Conservation (phyloP, 495 filamentous ascomycete species). For the Daldinia grandis region DNA sequence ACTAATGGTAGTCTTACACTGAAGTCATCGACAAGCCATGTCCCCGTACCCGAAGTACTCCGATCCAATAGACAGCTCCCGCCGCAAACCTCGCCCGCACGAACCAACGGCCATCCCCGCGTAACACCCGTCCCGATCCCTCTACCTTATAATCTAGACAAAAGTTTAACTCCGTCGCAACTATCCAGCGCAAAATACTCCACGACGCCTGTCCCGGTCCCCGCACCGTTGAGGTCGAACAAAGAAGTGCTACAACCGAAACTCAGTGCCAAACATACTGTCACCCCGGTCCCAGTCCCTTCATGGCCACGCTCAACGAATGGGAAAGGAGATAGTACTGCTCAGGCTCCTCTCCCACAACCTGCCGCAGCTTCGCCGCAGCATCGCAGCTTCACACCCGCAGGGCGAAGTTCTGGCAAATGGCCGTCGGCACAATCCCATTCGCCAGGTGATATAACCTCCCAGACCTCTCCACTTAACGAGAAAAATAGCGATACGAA, state of each 20-base stretch:
- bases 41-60: conserved; percentile 28
- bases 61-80: conserved; percentile 26
- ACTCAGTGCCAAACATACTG: conserved; percentile 3
- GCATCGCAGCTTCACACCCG: conserved; percentile 36
- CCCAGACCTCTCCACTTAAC: neutral
- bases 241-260: conserved; percentile 13
- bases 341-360: conserved; percentile 7
- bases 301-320: conserved; percentile 5
- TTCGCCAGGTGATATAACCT: neutral
- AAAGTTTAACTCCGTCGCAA: neutral
- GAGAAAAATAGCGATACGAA: neutral
- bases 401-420: conserved; percentile 23
- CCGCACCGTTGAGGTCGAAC: neutral
- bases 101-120: neutral
- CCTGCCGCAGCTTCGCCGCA: neutral
- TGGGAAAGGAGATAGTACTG: neutral
- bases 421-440: conserved; percentile 7
- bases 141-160: conserved; percentile 2
- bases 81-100: conserved; percentile 5
- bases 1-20: conserved; percentile 30
- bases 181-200: neutral
- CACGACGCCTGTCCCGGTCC: conserved; percentile 8
- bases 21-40: conserved; percentile 28
- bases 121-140: conserved; percentile 33
- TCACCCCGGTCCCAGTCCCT: conserved; percentile 30